These are phyloP conservation scores for Priceomyces melissophilus DNA, from an alignment of 805 yeast genomes.

Conservation along the genomic window DNA sequence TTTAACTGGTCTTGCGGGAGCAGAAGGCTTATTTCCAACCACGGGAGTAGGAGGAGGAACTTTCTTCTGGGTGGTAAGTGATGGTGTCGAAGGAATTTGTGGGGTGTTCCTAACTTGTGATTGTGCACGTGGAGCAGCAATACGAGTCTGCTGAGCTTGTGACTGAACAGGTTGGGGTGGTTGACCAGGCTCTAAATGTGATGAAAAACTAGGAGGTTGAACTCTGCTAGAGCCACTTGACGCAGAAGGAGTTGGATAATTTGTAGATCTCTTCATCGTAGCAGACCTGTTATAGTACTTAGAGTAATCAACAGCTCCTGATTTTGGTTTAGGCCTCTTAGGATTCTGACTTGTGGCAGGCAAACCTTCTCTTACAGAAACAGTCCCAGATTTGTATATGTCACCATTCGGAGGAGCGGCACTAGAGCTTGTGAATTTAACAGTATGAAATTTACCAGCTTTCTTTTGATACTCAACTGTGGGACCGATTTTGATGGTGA, in stretches of 20 bases:
- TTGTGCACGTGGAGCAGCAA: constrained; percentile 19
- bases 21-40: constrained; percentile 13
- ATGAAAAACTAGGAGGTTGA: not conserved
- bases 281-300: constrained; percentile 38
- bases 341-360: constrained; percentile 71
- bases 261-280: constrained; percentile 8
- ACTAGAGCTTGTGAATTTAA: constrained; percentile 63
- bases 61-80: constrained; percentile 9
- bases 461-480: constrained; percentile 84
- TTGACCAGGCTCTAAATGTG: constrained; percentile 19
- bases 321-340: constrained; percentile 65
- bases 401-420: constrained; percentile 69
- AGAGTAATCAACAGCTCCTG: constrained; percentile 38
- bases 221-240: constrained; percentile 5
- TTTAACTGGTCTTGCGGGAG: constrained; percentile 25
- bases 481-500: constrained; percentile 64
- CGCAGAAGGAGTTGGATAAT: not conserved
- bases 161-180: constrained; percentile 7
- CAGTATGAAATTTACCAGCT: constrained; percentile 76
- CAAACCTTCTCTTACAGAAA: constrained; percentile 74
- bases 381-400: constrained; percentile 81
- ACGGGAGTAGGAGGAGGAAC: constrained; percentile 15
- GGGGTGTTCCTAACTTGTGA: constrained; percentile 2
- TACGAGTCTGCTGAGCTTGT: constrained; percentile 7
- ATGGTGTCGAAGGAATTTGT: not conserved